Conservation (phyloP, 176 grass and related monocot genomes). For the Cocos nucifera region DNA sequence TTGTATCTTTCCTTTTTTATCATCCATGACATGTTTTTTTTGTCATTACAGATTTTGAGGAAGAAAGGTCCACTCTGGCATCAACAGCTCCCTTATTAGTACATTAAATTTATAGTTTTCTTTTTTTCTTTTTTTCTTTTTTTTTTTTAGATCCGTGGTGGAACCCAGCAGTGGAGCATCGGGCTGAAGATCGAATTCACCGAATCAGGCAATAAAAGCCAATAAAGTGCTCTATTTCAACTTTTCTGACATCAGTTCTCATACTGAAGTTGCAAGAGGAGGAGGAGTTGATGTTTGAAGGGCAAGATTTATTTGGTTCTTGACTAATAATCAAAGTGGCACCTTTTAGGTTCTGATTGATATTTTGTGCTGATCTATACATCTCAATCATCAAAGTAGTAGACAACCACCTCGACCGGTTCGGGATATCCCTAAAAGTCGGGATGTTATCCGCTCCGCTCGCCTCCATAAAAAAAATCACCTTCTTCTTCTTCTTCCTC, state of each 20-base stretch:
- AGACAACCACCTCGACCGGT: no score
- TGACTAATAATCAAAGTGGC: background rate
- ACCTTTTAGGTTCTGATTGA: background rate
- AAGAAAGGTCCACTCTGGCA: no score
- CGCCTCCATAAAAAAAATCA: no score
- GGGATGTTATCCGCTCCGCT: no score
- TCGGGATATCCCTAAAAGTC: no score
- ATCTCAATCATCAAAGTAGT: no score
- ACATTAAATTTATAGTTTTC: constrained; percentile 49
- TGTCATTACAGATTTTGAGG: no score
- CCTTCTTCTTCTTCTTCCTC: no score
- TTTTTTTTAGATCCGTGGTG: constrained; percentile 96
- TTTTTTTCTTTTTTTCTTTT: constrained; percentile 92
- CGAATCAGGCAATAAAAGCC: constrained; percentile 96
- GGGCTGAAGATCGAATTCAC: constrained; percentile 90
- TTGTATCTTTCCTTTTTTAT: no score
- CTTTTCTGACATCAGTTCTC: constrained; percentile 1
- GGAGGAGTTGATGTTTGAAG: constrained; percentile 82
- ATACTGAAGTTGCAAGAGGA: constrained; percentile 84
- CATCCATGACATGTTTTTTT: no score
- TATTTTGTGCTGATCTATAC: constrained; percentile 10
- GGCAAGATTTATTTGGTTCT: constrained; percentile 31
- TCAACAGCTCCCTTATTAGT: no score
- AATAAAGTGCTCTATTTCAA: constrained; percentile 40
- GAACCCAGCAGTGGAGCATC: constrained; percentile 84